A percentile compares a stretch with the other conserved stretches of the same genome.
phyloP scores from a whole-genome alignment of 805 yeast genomes.

The Candida lessepsii region DNA sequence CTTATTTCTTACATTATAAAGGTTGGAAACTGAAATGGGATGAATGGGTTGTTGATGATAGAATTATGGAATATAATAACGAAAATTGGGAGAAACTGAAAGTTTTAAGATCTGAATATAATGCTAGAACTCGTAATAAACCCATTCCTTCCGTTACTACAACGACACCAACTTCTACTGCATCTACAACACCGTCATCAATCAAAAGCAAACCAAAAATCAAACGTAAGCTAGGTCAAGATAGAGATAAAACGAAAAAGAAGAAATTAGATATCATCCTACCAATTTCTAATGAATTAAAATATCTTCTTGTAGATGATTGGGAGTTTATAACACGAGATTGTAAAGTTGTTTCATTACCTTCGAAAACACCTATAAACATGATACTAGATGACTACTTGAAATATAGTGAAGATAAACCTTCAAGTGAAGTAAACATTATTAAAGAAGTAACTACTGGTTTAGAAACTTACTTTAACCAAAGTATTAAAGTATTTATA shows the following conservation, averaged over 20 bases:
- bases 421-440: conserved; percentile 27
- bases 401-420: conserved; percentile 5
- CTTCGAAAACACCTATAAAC: conserved; percentile 54
- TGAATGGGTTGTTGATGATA: conserved; percentile 80
- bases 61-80: conserved; percentile 66
- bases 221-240: conserved; percentile 11
- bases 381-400: conserved; percentile 54
- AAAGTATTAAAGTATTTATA: conserved; percentile 63
- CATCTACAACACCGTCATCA: conserved; percentile 7
- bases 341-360: conserved; percentile 65
- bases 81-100: conserved; percentile 70
- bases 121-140: conserved; percentile 12
- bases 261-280: conserved; percentile 51
- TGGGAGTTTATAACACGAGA: conserved; percentile 91
- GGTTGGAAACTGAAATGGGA: conserved; percentile 98
- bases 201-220: conserved; percentile 6
- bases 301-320: conserved; percentile 77
- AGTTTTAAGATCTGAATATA: conserved; percentile 24
- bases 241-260: conserved; percentile 12
- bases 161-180: conserved; percentile 12
- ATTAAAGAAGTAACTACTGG: conserved; percentile 71
- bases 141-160: neutral
- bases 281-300: conserved; percentile 63
- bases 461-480: conserved; percentile 68
- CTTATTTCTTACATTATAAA: conserved; percentile 79